A percentile compares a stretch with the other conserved stretches of the same genome.
Evolutionary conservation across 179 eudicot genomes (phyloP).

Genomic region (Silene coronaria): DNA sequence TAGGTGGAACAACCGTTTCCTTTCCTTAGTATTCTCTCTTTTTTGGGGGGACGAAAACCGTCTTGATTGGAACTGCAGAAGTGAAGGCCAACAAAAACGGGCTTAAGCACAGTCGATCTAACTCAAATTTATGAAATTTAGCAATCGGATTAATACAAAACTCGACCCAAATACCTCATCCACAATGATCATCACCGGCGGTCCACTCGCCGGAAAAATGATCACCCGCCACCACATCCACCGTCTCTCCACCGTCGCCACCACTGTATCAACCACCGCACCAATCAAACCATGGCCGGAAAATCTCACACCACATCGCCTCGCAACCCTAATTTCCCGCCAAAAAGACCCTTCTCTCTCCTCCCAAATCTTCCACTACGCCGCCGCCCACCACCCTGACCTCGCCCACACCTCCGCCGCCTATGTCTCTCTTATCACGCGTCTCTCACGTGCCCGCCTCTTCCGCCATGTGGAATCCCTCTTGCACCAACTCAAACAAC

Average conservation of each 20-base stretch:
- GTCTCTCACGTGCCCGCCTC: constrained; percentile 65
- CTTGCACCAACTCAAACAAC: constrained; percentile 28
- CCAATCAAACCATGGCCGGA: constrained; percentile 76
- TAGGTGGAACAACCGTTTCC: no score
- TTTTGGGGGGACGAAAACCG: no score
- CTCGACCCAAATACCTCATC: no score
- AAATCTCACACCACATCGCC: constrained; percentile 47
- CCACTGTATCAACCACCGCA: constrained; percentile 13
- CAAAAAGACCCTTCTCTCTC: constrained; percentile 72
- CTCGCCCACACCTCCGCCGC: constrained; percentile 53
- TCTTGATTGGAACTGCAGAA: no score
- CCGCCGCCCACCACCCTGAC: constrained; percentile 51
- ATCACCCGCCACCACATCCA: constrained; percentile 8
- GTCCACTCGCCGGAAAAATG: neutral
- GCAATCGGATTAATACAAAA: no score
- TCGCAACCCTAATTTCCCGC: constrained; percentile 46
- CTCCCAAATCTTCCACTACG: constrained; percentile 66
- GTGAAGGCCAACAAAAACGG: no score
- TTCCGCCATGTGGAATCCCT: constrained; percentile 49
- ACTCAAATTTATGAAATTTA: no score
- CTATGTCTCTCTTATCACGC: constrained; percentile 49
- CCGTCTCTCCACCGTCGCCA: constrained; percentile 7
- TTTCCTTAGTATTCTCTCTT: no score
- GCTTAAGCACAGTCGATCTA: no score
- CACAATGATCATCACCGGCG: no score